Evolutionary conservation across 1,139 yeast genomes (phyloP), one percentile per base, ranked within the genome.

Genomic region (Blastobotrys indianensis): DNA sequence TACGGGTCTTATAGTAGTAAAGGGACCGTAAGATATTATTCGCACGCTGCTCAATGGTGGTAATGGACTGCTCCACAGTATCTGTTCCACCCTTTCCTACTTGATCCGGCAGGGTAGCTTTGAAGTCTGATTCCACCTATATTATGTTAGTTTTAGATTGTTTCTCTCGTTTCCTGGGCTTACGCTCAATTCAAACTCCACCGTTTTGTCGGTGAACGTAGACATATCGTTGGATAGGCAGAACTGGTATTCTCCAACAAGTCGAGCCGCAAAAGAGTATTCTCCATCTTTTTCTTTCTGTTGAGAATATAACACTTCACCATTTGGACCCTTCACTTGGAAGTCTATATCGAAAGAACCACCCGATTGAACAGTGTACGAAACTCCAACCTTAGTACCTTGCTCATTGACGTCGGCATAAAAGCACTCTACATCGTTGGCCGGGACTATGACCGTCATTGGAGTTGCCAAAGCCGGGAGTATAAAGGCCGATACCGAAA

Each of bases 291-390:
- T 78, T 62, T 82, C 82, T 57, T 81, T 81, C 45, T 73, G 70
- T 47, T 83, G 85, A 32, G 73, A 67, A 43, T 77, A 75, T 37
- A 85, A 68, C 6, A 78, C 69, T 43, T 73, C 74, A 23, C 79
- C 80, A 45, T 74, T 72, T 11, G 97, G 97, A 20, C 78, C 80
- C 56, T 72, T 79, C 53, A 92, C 76, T 33, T 77, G 69, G 65
- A 85, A 87, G 64, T 87, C 92, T 48, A 92, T 79, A 62, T 86
- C 95, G 61, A 86, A 86, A 23, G 84, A 70, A 7, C 94, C 95
- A 48, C 97, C 97, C 33, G 84, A 75, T 66, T 88, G 96, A 43
- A 92, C 97, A 13, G 96, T 88, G 72, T 87, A 92, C 64, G 87
- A 85, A 63, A 83, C 90, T 29, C 85, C 82, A 48, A 92, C 75